Evolutionary conservation across 2,329 filamentous ascomycete genomes (phyloP).

Genomic region (Colletotrichum sp.): DNA sequence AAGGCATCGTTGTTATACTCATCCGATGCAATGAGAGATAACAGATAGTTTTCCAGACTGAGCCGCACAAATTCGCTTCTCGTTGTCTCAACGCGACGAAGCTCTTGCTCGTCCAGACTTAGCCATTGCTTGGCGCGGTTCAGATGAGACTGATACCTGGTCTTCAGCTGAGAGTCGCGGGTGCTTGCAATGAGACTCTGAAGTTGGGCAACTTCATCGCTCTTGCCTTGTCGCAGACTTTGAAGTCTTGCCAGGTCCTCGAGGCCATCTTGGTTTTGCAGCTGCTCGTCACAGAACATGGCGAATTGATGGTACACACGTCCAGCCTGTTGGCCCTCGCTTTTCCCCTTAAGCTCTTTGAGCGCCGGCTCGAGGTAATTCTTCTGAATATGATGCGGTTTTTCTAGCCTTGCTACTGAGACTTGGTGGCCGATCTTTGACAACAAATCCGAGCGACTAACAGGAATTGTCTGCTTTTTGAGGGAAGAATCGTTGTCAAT

Average conservation of each 20-base stretch:
- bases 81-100: slow-evolving; percentile 76
- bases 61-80: slow-evolving; percentile 85
- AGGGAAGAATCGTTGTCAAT: slow-evolving; percentile 68
- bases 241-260: slow-evolving; percentile 85
- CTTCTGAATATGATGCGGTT: slow-evolving; percentile 87
- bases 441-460: slow-evolving; percentile 80
- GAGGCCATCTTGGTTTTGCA: slow-evolving; percentile 83
- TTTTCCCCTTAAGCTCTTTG: slow-evolving; percentile 74
- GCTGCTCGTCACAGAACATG: slow-evolving; percentile 90
- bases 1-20: slow-evolving; percentile 88
- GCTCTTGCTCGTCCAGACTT: slow-evolving; percentile 87
- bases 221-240: slow-evolving; percentile 80
- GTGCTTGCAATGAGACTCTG: slow-evolving; percentile 62
- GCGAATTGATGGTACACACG: slow-evolving; percentile 95
- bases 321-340: slow-evolving; percentile 75
- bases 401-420: slow-evolving; percentile 88
- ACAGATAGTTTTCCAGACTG: slow-evolving; percentile 91
- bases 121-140: slow-evolving; percentile 86
- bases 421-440: slow-evolving; percentile 89
- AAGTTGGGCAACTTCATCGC: slow-evolving; percentile 78
- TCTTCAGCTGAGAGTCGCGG: slow-evolving; percentile 57
- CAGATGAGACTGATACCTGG: slow-evolving; percentile 64
- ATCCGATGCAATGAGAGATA: slow-evolving; percentile 84
- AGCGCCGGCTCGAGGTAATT: slow-evolving; percentile 87
- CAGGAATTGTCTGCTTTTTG: slow-evolving; percentile 71